A percentile compares a stretch with the other conserved stretches of the same genome.
Evolutionary conservation across 192 early-diverging fungal genomes (phyloP).

Genomic region (Linnemannia hyalina): DNA sequence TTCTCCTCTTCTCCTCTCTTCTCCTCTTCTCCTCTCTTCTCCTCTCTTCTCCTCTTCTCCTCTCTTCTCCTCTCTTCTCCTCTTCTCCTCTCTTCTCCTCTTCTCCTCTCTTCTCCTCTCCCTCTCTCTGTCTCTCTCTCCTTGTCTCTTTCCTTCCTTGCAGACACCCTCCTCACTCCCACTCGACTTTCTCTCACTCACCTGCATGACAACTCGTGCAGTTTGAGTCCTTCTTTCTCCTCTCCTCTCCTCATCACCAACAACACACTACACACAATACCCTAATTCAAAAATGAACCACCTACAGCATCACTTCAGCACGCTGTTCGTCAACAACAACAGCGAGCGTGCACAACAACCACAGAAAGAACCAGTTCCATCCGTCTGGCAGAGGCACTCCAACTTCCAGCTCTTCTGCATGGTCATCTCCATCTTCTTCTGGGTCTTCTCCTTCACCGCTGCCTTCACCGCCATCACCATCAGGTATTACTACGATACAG

Average conservation of each 20-base stretch:
- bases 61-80: neutral
- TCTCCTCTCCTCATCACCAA: neutral
- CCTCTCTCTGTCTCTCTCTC: neutral
- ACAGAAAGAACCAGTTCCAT: slow-evolving; percentile 4
- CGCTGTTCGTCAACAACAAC: slow-evolving; percentile 4
- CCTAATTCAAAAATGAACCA: slow-evolving; percentile 22
- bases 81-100: neutral
- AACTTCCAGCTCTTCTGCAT: slow-evolving; percentile 55
- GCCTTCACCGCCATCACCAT: slow-evolving; percentile 48
- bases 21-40: neutral
- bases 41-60: neutral
- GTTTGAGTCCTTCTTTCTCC: neutral
- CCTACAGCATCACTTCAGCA: slow-evolving; percentile 24
- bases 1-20: neutral
- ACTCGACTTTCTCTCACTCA: neutral
- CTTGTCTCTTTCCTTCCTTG: neutral
- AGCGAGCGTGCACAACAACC: neutral
- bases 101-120: neutral
- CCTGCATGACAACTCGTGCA: neutral
- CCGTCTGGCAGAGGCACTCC: slow-evolving; percentile 54
- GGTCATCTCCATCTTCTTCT: slow-evolving; percentile 55
- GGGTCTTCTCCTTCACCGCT: slow-evolving; percentile 50
- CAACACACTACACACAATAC: neutral
- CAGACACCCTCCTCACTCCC: neutral
- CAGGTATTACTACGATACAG: slow-evolving; percentile 17